phyloP scores from a whole-genome alignment of 164 flowering plant genomes.

The Vitis rupestris region DNA sequence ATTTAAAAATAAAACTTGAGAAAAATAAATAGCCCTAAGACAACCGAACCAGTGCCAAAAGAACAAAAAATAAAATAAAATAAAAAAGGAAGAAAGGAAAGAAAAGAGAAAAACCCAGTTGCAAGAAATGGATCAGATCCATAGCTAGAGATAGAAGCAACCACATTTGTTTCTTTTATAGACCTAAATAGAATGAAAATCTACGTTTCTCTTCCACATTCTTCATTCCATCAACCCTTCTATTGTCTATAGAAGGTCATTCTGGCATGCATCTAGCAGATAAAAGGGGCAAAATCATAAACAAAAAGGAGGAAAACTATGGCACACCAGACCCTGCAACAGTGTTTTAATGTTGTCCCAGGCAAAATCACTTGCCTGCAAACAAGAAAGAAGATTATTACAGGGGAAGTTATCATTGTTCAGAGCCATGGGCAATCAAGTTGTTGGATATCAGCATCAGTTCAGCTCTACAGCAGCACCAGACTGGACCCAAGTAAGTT shows the following conservation, averaged over 20 bases:
- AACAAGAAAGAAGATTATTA: slow-evolving; percentile 7
- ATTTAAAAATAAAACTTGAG: too few relatives aligned
- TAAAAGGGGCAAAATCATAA: not conserved
- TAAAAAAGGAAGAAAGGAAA: too few relatives aligned
- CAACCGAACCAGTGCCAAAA: too few relatives aligned
- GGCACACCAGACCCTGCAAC: not conserved
- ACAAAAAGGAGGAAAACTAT: not conserved
- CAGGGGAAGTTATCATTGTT: slow-evolving; percentile 17
- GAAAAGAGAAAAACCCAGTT: slow-evolving; percentile 3
- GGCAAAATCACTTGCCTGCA: not conserved
- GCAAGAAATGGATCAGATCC: slow-evolving; percentile 19
- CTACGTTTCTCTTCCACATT: not conserved
- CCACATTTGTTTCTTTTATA: slow-evolving; percentile 4
- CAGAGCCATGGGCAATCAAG: slow-evolving; percentile 17
- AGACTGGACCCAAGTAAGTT: slow-evolving; percentile 36
- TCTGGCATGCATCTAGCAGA: not conserved
- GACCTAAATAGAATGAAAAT: not conserved
- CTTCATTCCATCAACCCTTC: not conserved
- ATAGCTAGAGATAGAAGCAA: slow-evolving; percentile 9
- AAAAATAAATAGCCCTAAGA: too few relatives aligned
- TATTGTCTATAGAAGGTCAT: not conserved
- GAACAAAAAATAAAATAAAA: too few relatives aligned
- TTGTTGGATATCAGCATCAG: slow-evolving; percentile 37
- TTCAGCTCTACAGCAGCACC: slow-evolving; percentile 39
- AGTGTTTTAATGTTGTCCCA: not conserved